Base-by-base conservation (phyloP, 2,329 filamentous ascomycete species). In the Dactylellina leptospora region DNA sequence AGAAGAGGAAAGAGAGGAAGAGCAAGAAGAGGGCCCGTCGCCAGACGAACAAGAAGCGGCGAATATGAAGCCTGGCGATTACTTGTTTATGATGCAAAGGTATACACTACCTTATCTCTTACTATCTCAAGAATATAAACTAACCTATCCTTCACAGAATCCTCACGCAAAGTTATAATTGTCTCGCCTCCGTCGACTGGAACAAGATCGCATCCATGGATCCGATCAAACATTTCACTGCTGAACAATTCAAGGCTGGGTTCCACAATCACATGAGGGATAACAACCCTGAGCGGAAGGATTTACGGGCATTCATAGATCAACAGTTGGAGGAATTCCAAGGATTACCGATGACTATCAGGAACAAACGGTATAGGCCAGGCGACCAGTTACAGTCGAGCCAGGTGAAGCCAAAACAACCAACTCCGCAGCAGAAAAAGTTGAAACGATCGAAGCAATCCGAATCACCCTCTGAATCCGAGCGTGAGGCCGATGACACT, bases 51-150 rank as follows among this genome's bases (percentile, higher is more conserved):
- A 11, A n/a, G 53, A 59, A 40, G 68, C 53, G 3, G 33, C 27
- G 18, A 64, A 64, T n/a, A 72, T 72, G 68, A 16, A 53, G 18
- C 36, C 54, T 9, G 68, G 68, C 13, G 68, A 72, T 50, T 72
- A 63, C 28, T 22, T 72, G 13, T 72, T 42, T 28, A 30, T 72
- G 2, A 51, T 72, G 38, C 68, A 60, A 33, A 36, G 58, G 68
- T 72, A 61, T 20, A n/a, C 2, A 30, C 27, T 16, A 3, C 40
- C 9, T 8, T 20, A 5, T 45, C 18, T n/a, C 22, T 20, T 5
- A 10, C n/a, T 8, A 40, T n/a, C 6, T 13, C 9, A 4, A 25
- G 18, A 27, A n/a, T 2, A 4, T n/a, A 16, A 22, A 44, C 56
- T 61, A 51, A 61, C 56, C 1, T 6, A 53, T 33, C 3, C 23